A percentile compares a stretch with the other conserved stretches of the same genome.
Conservation (phyloP, 2,329 filamentous ascomycete species). For the Diaporthe sp. region DNA sequence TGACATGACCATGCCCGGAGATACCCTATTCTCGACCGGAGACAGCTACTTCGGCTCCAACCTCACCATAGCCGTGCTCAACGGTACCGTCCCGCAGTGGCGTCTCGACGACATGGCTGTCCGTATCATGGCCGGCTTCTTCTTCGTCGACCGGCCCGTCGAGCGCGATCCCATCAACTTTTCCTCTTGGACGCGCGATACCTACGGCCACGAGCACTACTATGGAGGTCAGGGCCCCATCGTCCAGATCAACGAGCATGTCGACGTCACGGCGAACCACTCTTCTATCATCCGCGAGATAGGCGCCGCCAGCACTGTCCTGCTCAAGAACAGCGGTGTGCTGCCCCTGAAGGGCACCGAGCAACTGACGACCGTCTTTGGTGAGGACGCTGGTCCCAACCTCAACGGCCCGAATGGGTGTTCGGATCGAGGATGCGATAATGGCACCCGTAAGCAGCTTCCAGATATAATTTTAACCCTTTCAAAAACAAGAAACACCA, state of each 20-base stretch:
- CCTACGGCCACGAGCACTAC: slow-evolving; percentile 66
- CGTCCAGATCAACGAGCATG: slow-evolving; percentile 72
- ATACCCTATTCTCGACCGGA: slow-evolving; percentile 56
- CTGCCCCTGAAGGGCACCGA: slow-evolving; percentile 61
- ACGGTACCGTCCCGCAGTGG: slow-evolving; percentile 79
- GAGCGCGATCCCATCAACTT: slow-evolving; percentile 68
- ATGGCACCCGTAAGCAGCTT: slow-evolving; percentile 69
- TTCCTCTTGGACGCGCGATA: slow-evolving; percentile 77
- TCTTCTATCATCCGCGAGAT: slow-evolving; percentile 64
- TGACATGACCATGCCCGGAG: slow-evolving; percentile 80
- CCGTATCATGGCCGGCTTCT: slow-evolving; percentile 64
- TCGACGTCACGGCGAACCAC: slow-evolving; percentile 71
- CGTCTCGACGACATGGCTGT: slow-evolving; percentile 79
- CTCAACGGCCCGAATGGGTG: slow-evolving; percentile 82
- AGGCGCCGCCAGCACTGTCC: slow-evolving; percentile 69
- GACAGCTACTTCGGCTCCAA: slow-evolving; percentile 33
- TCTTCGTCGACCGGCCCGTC: slow-evolving; percentile 45
- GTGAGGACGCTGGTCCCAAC: slow-evolving; percentile 75
- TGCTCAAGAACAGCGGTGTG: slow-evolving; percentile 72
- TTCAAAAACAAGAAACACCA: no score
- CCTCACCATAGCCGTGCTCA: slow-evolving; percentile 74
- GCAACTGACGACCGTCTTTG: slow-evolving; percentile 74
- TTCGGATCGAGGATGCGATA: slow-evolving; percentile 82
- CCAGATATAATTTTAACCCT: no score
- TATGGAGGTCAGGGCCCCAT: slow-evolving; percentile 64